phyloP scores from a whole-genome alignment of 805 yeast species.

The Lachancea mirantina region DNA sequence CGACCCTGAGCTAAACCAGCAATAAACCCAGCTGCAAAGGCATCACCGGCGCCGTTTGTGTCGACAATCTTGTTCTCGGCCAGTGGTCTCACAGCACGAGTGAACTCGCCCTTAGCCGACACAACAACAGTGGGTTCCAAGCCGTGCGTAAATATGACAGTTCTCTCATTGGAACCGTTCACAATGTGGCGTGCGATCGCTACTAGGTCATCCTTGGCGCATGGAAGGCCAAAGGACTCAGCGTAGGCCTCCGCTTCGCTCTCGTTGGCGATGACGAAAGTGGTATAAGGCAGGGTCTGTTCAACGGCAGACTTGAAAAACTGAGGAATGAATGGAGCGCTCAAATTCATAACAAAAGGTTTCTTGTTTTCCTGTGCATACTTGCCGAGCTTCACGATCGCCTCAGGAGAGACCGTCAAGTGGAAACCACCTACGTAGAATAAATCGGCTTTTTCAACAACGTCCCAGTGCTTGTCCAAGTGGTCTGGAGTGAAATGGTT shows the following conservation, averaged over 20 bases:
- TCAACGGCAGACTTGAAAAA: constrained; percentile 91
- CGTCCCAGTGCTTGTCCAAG: constrained; percentile 78
- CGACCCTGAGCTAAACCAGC: constrained; percentile 80
- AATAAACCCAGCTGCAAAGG: constrained; percentile 93
- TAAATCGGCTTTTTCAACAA: constrained; percentile 70
- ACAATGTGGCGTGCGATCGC: constrained; percentile 72
- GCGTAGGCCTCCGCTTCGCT: constrained; percentile 95
- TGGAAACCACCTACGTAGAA: constrained; percentile 99
- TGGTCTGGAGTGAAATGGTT: constrained; percentile 90
- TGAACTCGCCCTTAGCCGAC: constrained; percentile 41
- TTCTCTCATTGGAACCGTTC: constrained; percentile 60
- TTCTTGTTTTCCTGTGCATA: constrained; percentile 83
- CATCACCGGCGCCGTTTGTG: constrained; percentile 99
- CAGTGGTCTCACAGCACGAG: constrained; percentile 66
- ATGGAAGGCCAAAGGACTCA: constrained; percentile 62
- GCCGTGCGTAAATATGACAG: constrained; percentile 94
- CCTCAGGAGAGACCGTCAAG: constrained; percentile 94
- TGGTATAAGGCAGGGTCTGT: constrained; percentile 75
- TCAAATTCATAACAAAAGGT: constrained; percentile 74
- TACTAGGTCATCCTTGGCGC: constrained; percentile 46
- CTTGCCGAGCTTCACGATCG: constrained; percentile 80
- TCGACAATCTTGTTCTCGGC: constrained; percentile 65
- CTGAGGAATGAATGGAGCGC: constrained; percentile 95
- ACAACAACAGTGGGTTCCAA: constrained; percentile 83
- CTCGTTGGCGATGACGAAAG: constrained; percentile 90